These are phyloP conservation scores for Dentipellis fragilis DNA, from an alignment of 768 basidiomycete genomes.

Conservation along the genomic window DNA sequence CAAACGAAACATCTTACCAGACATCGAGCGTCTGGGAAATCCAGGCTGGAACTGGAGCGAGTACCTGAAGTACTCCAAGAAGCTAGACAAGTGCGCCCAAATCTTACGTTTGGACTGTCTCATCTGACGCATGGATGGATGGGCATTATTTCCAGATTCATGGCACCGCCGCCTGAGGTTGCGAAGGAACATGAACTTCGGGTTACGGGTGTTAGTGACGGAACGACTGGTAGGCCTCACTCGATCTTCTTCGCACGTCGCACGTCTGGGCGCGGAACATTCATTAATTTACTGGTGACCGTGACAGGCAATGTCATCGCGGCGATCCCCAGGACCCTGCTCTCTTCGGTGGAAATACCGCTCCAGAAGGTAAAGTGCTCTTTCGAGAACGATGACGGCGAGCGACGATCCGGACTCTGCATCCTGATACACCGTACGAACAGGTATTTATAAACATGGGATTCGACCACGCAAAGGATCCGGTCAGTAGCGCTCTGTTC, in stretches of 20 bases:
- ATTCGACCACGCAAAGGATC: neutral
- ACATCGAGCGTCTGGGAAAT: slow-evolving; percentile 2
- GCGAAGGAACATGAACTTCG: neutral
- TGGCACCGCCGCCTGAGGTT: neutral
- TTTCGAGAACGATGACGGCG: neutral
- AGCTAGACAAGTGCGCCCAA: neutral
- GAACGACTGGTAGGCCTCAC: neutral
- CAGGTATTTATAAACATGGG: neutral
- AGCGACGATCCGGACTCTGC: neutral
- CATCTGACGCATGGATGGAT: no score
- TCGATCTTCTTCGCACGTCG: neutral
- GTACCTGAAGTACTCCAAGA: slow-evolving; percentile 4
- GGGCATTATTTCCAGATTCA: neutral
- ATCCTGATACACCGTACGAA: neutral
- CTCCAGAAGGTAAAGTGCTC: neutral
- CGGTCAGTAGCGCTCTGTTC: neutral
- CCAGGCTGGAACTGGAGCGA: slow-evolving; percentile 6
- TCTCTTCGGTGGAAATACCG: neutral
- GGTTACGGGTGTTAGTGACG: neutral
- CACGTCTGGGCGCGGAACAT: no score
- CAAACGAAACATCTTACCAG: neutral
- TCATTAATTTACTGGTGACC: neutral
- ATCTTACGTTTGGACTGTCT: neutral
- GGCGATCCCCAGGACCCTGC: neutral
- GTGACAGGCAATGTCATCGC: neutral